phyloP scores from a whole-genome alignment of 2,329 filamentous ascomycete species.

The Biscogniauxia marginata region DNA sequence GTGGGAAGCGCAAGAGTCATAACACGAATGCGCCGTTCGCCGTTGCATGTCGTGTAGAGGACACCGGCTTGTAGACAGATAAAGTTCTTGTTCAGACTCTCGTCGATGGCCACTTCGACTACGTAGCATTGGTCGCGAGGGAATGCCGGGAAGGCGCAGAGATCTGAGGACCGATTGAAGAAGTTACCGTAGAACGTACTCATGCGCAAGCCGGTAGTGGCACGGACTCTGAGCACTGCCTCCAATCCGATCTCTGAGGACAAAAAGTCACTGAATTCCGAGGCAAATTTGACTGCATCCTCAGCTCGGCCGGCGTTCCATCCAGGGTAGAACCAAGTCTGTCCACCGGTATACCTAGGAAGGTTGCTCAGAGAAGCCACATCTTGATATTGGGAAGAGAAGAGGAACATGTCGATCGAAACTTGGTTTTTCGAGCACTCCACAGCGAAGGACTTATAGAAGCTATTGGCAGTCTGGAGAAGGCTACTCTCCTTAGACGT shows the following conservation, averaged over 20 bases:
- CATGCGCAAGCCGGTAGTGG: conserved; percentile 92
- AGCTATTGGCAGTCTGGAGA: conserved; percentile 88
- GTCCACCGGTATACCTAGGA: conserved; percentile 92
- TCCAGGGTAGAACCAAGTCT: conserved; percentile 97
- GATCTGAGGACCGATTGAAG: conserved; percentile 96
- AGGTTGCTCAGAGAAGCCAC: conserved; percentile 95
- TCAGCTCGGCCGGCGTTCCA: conserved; percentile 94
- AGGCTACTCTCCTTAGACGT: conserved; percentile 88
- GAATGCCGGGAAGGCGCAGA: conserved; percentile 97
- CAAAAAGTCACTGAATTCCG: conserved; percentile 95
- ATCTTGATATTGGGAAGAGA: conserved; percentile 94
- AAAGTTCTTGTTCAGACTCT: conserved; percentile 86
- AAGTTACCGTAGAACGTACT: conserved; percentile 99
- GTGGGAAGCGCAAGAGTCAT: conserved; percentile 92
- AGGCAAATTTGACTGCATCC: conserved; percentile 96
- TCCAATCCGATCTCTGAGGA: conserved; percentile 95
- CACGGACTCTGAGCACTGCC: conserved; percentile 90
- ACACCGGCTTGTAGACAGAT: conserved; percentile 94
- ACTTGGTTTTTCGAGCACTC: conserved; percentile 99
- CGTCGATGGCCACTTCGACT: conserved; percentile 96
- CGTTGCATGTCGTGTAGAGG: conserved; percentile 95
- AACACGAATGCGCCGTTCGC: conserved; percentile 91
- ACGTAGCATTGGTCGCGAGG: conserved; percentile 97
- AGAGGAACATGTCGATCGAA: conserved; percentile 97
- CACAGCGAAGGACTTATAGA: conserved; percentile 98